Evolutionary conservation across 805 yeast genomes (phyloP), one percentile per base, ranked within the genome.

Genomic region (Candida pini): DNA sequence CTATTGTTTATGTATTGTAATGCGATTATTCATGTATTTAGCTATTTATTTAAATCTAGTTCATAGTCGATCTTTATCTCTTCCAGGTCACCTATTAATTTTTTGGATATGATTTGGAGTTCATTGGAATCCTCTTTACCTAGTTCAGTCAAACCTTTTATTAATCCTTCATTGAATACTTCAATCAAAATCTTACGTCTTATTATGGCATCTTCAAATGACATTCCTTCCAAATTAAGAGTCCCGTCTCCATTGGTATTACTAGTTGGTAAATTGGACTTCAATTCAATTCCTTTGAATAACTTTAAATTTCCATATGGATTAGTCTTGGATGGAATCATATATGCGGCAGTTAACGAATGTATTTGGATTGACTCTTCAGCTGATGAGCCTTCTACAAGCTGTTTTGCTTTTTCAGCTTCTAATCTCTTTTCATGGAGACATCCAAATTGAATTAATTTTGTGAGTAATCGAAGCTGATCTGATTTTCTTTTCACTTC

Each of bases 241-340:
- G 43, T 28, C 9, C 45, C 41, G 18, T 34, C 35, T 1, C 23
- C 28, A 4, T 26, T 38, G n/a, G 56, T 34, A 21, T 15, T 31
- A 8, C 7, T 17, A 7, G 15, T 12, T 6, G 12, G 10, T n/a
- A 16, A 6, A 15, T 33, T 26, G 17, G 23, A 28, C 20, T 36
- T 35, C 25, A 39, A 33, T 33, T 66, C 71, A 15, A 40, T 15
- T 21, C 62, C 63, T 2, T 69, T 62, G 49, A 77, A 81, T 18
- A 86, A 60, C 47, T 76, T 77, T 43, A 86, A 57, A 34, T 76
- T 72, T 7, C 76, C 71, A 53, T 60, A 87, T 2, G 90, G 85
- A 41, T 76, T 74, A 0, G 90, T 73, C 3, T 63, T 64, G 0
- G 58, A 51, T 0, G 86, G 78, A 4, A 76, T 45, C 51, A 80